Evolutionary conservation across 257 asterid species (phyloP).

Genomic region (Jacaranda copaia): DNA sequence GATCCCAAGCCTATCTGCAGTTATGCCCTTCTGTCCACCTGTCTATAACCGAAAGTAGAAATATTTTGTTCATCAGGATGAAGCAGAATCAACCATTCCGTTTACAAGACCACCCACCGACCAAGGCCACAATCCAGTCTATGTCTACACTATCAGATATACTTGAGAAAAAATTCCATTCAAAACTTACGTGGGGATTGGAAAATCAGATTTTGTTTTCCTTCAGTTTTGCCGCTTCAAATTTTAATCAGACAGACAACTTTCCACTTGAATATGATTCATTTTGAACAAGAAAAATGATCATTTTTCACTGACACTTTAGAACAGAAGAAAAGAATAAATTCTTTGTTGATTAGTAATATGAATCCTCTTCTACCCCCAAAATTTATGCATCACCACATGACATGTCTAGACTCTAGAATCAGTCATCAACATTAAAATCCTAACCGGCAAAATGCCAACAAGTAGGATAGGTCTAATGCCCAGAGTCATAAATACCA

Average conservation of each 20-base stretch:
- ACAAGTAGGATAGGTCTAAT: too few species aligned
- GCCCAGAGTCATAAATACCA: too few species aligned
- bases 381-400: too few species aligned
- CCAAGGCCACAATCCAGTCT: too few species aligned
- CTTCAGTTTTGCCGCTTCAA: constrained; percentile 5
- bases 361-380: not conserved
- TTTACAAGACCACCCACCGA: not conserved
- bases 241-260: constrained; percentile 8
- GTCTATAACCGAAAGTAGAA: constrained; percentile 23
- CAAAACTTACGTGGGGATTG: not conserved
- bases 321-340: constrained; percentile 3
- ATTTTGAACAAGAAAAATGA: not conserved
- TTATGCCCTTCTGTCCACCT: not conserved
- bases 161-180: constrained; percentile 1
- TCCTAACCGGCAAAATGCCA: not conserved
- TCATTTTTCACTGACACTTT: not conserved
- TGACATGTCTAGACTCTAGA: too few species aligned
- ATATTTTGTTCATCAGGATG: constrained; percentile 1
- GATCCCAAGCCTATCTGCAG: too few species aligned
- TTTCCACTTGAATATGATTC: not conserved
- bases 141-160: not conserved
- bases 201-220: not conserved
- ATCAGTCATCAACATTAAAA: not conserved
- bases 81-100: constrained; percentile 17
- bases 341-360: not conserved